phyloP scores from a whole-genome alignment of 768 basidiomycete species.

The Suillus lakei region DNA sequence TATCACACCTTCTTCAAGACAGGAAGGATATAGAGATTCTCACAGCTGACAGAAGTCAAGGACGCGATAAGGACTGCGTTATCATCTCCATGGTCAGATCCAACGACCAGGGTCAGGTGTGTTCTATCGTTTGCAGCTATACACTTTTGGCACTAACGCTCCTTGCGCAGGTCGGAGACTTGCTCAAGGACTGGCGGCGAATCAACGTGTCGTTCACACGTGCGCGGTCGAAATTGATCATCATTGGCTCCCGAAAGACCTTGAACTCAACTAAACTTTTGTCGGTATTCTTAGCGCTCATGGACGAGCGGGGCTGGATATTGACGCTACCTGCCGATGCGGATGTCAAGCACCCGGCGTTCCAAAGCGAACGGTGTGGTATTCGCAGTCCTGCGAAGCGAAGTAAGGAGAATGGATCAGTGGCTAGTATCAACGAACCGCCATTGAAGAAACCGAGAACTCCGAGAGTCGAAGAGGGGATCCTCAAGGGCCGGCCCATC shows the following conservation, averaged over 20 bases:
- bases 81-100: constrained; percentile 92
- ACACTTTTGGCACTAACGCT: neutral
- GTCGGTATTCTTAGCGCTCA: constrained; percentile 74
- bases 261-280: constrained; percentile 66
- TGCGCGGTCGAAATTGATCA: constrained; percentile 86
- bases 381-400: constrained; percentile 16
- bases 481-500: constrained; percentile 62
- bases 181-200: constrained; percentile 93
- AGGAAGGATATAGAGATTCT: constrained; percentile 75
- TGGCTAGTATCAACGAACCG: constrained; percentile 15
- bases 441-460: constrained; percentile 44
- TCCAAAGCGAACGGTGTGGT: constrained; percentile 28
- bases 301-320: constrained; percentile 78
- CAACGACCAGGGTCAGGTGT: constrained; percentile 75
- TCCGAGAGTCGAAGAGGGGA: constrained; percentile 37
- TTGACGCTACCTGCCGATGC: constrained; percentile 59
- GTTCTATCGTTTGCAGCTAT: constrained; percentile 28
- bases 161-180: constrained; percentile 75
- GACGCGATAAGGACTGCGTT: constrained; percentile 94
- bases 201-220: constrained; percentile 98
- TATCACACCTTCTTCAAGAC: constrained; percentile 65
- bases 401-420: constrained; percentile 8
- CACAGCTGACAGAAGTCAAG: constrained; percentile 93
- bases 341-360: constrained; percentile 51
- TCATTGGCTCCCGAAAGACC: constrained; percentile 87